Evolutionary conservation across 352 stramenopile species (phyloP), one percentile per base, ranked within the genome.

Genomic region (Saprolegnia diclina): DNA sequence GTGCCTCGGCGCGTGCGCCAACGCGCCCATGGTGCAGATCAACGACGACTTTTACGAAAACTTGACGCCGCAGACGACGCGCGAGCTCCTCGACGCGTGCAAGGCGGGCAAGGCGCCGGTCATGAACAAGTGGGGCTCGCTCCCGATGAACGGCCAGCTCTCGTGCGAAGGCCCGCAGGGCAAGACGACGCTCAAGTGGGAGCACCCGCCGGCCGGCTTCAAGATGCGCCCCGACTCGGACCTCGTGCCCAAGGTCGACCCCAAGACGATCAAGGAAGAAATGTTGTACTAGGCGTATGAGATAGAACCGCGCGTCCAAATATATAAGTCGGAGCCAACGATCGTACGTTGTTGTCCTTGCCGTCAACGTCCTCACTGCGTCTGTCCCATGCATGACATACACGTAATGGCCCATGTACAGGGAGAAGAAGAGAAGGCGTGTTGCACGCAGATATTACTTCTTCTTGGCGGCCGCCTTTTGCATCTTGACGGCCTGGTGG

Each of bases 11-110:
- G 94, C 97, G 7, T 99, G 97, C 83, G 90, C 97, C 5, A 99
- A 99, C 84, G 97, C 97, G 10, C 97, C 97, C 59, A 99, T 99
- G 97, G 87, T 99, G 55, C 97, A 99, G 87, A 95, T 99, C 74
- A 99, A 99, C 80, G 96, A 99, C 82, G 96, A 99, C 82, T 99
- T 98, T 67, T 92, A 95, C 73, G 97, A 99, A 77, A 99, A 98
- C 82, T 83, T 99, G 79, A 99, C 96, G 37, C 92, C 95, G 6
- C 85, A 98, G 78, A 98, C 96, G n/a, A 98, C 90, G 35, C 87
- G 97, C 61, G 87, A 98, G 74, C 78, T 99, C 29, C 79, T 99
- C 61, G 92, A 99, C 66, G 89, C 93, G 14, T 99, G 97, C 83
- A 98, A 98, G 87, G 81, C 83, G 44, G 96, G 96, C 64, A 76